Percentiles rank a stretch among this genome's conserved stretches.
phyloP scores from a whole-genome alignment of 768 basidiomycete genomes.

The Kwoniella sp. region DNA sequence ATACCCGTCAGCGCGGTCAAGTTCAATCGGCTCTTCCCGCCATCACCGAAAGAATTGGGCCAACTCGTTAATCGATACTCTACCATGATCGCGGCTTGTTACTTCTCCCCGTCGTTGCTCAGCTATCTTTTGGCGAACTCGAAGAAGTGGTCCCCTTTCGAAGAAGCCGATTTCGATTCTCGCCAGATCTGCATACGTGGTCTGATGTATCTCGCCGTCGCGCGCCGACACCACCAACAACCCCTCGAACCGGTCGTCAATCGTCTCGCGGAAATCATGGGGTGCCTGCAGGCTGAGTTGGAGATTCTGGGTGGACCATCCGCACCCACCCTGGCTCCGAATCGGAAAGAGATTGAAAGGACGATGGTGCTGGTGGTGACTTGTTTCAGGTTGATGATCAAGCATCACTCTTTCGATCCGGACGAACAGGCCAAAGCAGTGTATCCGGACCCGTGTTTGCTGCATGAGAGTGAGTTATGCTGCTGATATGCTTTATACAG shows the following conservation, averaged over 20 bases:
- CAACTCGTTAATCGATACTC: conserved; percentile 81
- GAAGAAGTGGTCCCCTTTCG: conserved; percentile 68
- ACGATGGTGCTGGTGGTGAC: conserved; percentile 64
- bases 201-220: conserved; percentile 68
- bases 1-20: conserved; percentile 72
- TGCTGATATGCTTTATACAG: background rate
- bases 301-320: conserved; percentile 25
- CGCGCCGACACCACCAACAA: conserved; percentile 63
- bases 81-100: conserved; percentile 69
- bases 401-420: conserved; percentile 56
- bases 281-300: conserved; percentile 62
- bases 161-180: conserved; percentile 65
- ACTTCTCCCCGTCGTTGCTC: conserved; percentile 64
- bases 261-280: conserved; percentile 69
- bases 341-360: conserved; percentile 52
- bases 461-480: conserved; percentile 61
- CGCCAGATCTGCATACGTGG: conserved; percentile 75
- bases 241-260: conserved; percentile 62
- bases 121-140: conserved; percentile 67
- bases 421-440: conserved; percentile 35
- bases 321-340: conserved; percentile 17
- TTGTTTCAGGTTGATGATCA: conserved; percentile 63
- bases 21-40: conserved; percentile 64
- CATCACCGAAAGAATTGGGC: conserved; percentile 64
- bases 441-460: conserved; percentile 68